phyloP scores from a whole-genome alignment of 2,329 filamentous ascomycete genomes.

The Emmonsiellopsis sp. region DNA sequence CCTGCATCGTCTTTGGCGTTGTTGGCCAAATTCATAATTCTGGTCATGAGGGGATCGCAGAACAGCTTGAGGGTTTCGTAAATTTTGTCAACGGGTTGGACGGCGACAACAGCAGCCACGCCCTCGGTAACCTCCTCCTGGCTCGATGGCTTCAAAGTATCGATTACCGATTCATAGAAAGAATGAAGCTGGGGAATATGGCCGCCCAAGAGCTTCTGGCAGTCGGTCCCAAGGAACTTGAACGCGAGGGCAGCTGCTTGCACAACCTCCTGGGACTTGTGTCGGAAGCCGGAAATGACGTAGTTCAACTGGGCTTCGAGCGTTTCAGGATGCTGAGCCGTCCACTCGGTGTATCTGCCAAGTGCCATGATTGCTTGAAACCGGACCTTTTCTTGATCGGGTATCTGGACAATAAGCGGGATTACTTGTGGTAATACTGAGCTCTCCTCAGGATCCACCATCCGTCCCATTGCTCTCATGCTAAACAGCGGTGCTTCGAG shows the following conservation, averaged over 20 bases:
- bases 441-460: constrained; percentile 84
- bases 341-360: constrained; percentile 96
- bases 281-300: constrained; percentile 86
- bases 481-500: constrained; percentile 92
- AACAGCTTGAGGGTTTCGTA: constrained; percentile 84
- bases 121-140: constrained; percentile 96
- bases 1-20: constrained; percentile 71
- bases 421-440: constrained; percentile 86
- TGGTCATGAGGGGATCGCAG: constrained; percentile 79
- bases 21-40: constrained; percentile 80
- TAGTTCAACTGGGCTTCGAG: constrained; percentile 90
- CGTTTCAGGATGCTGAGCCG: constrained; percentile 83
- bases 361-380: constrained; percentile 98
- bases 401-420: constrained; percentile 86
- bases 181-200: constrained; percentile 80
- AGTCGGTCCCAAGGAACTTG: constrained; percentile 96
- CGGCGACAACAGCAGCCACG: constrained; percentile 82
- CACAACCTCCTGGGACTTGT: constrained; percentile 80
- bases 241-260: constrained; percentile 87
- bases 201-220: constrained; percentile 71
- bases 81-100: constrained; percentile 69
- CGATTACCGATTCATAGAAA: constrained; percentile 85
- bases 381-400: constrained; percentile 92
- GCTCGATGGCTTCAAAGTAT: constrained; percentile 73
- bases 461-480: constrained; percentile 89